Evolutionary conservation across 2,329 filamentous ascomycete genomes (phyloP).

Genomic region (Biscogniauxia mediterranea): DNA sequence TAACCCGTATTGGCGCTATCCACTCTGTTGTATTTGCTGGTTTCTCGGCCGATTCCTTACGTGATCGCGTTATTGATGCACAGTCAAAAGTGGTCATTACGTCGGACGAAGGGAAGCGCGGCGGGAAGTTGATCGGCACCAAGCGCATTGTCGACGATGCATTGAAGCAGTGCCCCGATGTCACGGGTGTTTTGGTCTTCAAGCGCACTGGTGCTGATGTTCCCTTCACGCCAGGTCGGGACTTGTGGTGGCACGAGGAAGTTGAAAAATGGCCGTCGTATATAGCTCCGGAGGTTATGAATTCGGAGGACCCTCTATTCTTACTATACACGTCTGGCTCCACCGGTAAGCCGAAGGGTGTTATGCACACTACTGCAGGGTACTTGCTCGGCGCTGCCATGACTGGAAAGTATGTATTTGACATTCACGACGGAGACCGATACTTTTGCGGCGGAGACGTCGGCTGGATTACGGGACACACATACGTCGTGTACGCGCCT

Average conservation of each 20-base stretch:
- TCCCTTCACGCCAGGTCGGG: constrained; percentile 83
- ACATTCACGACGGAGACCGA: constrained; percentile 88
- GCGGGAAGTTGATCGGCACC: constrained; percentile 93
- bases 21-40: constrained; percentile 98
- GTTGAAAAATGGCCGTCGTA: constrained; percentile 95
- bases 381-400: constrained; percentile 91
- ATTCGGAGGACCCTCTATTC: constrained; percentile 94
- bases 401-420: constrained; percentile 98
- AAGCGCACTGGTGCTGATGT: constrained; percentile 93
- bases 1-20: constrained; percentile 86
- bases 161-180: constrained; percentile 89
- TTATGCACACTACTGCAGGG: constrained; percentile 95
- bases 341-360: constrained; percentile 97
- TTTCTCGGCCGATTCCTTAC: constrained; percentile 93
- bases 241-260: constrained; percentile 99
- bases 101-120: constrained; percentile 94
- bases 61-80: constrained; percentile 90
- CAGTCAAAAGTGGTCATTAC: constrained; percentile 93
- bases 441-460: constrained; percentile 99
- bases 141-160: constrained; percentile 99
- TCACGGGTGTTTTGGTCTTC: constrained; percentile 83
- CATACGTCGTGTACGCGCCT: constrained; percentile 96
- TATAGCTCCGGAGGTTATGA: constrained; percentile 84
- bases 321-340: constrained; percentile 97
- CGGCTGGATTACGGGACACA: constrained; percentile 98